A percentile compares a stretch with the other conserved stretches of the same genome.
Conservation (phyloP, 179 eudicot genomes). For the Beta lomatogona region DNA sequence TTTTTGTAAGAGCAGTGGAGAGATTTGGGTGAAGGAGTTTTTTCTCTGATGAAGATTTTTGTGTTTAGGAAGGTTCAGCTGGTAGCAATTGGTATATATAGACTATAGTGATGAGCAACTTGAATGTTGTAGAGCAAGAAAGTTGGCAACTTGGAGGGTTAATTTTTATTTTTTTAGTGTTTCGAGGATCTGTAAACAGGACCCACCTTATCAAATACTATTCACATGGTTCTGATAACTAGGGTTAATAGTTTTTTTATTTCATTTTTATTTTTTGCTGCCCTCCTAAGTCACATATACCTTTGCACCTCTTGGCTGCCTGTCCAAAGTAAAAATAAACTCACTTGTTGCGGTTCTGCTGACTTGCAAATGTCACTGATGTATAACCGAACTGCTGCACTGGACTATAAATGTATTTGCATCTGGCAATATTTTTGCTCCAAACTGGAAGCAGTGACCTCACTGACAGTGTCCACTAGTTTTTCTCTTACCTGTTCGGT, state of each 20-base stretch:
- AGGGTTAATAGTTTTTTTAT: slow-evolving; percentile 2
- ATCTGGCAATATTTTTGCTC: background rate
- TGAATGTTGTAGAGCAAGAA: background rate
- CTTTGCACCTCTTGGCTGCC: background rate
- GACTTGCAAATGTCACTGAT: slow-evolving; percentile 22
- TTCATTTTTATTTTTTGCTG: background rate
- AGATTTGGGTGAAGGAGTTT: background rate
- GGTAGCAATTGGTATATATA: slow-evolving; percentile 22
- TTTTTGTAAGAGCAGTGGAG: background rate
- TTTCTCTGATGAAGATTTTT: slow-evolving; percentile 2
- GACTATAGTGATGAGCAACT: slow-evolving; percentile 5
- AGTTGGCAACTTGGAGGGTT: slow-evolving; percentile 13
- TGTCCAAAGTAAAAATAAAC: slow-evolving; percentile 11
- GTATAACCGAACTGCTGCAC: slow-evolving; percentile 10
- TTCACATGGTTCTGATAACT: slow-evolving; percentile 30
- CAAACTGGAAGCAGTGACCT: slow-evolving; percentile 13
- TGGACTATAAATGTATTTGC: slow-evolving; percentile 1
- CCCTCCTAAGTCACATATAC: slow-evolving; percentile 17
- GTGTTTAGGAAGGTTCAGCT: slow-evolving; percentile 3
- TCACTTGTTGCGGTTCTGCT: slow-evolving; percentile 13
- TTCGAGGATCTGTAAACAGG: slow-evolving; percentile 22
- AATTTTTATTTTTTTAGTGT: background rate
- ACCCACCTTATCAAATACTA: slow-evolving; percentile 28
- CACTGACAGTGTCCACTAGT: slow-evolving; percentile 5
- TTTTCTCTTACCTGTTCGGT: background rate